phyloP scores from a whole-genome alignment of 495 filamentous ascomycete genomes.

The Aspergillus mulundensis region DNA sequence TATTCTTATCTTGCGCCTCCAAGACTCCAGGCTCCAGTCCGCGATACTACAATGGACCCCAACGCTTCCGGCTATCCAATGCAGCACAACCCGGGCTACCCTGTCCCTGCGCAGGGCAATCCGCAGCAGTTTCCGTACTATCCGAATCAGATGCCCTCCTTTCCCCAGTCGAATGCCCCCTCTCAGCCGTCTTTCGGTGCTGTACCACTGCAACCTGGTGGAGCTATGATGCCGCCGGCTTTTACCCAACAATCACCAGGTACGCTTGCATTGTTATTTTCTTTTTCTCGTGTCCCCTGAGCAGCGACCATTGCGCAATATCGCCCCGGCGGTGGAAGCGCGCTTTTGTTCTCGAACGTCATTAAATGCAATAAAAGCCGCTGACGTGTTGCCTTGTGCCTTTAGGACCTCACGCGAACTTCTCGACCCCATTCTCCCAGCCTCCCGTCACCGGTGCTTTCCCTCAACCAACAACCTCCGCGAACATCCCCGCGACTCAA shows the following conservation, averaged over 20 bases:
- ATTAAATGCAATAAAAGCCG: slow-evolving; percentile 15
- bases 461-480: slow-evolving; percentile 26
- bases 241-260: slow-evolving; percentile 39
- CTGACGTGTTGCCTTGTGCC: slow-evolving; percentile 16
- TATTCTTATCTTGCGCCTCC: slow-evolving; percentile 7
- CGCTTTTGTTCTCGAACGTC: neutral
- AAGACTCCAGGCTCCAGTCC: neutral
- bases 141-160: slow-evolving; percentile 36
- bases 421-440: slow-evolving; percentile 39
- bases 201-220: slow-evolving; percentile 41
- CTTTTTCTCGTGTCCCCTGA: slow-evolving; percentile 5
- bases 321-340: neutral
- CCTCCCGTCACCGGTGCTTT: slow-evolving; percentile 32
- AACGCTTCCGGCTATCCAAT: slow-evolving; percentile 39
- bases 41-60: slow-evolving; percentile 35
- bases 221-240: slow-evolving; percentile 42
- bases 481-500: slow-evolving; percentile 31
- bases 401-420: slow-evolving; percentile 39
- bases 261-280: slow-evolving; percentile 23
- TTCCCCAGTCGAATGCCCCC: slow-evolving; percentile 35
- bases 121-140: slow-evolving; percentile 41
- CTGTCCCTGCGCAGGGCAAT: slow-evolving; percentile 35
- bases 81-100: slow-evolving; percentile 32
- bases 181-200: slow-evolving; percentile 37
- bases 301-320: neutral